These are phyloP conservation scores for Phytophthora kernoviae DNA, from an alignment of 352 stramenopile species.

Conservation along the genomic window DNA sequence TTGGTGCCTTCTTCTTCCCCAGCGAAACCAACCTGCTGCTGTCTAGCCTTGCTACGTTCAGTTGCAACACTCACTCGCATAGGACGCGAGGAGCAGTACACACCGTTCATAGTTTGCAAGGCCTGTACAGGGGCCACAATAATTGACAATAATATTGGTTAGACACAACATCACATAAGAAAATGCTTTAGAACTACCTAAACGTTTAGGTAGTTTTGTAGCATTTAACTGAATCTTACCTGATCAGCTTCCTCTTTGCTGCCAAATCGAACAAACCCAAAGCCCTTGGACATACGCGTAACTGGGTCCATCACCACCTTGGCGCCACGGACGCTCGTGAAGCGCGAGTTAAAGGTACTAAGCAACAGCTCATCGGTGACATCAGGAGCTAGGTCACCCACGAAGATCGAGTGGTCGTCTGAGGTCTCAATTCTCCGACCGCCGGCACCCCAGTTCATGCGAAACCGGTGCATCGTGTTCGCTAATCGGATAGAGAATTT, in stretches of 20 bases:
- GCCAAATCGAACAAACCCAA: conserved; percentile 92
- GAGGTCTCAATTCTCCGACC: conserved; percentile 83
- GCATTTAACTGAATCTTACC: conserved; percentile 7
- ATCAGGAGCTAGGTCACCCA: conserved; percentile 90
- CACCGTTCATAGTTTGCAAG: conserved; percentile 91
- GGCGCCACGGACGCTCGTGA: conserved; percentile 80
- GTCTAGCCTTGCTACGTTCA: conserved; percentile 66
- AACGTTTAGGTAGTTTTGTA: neutral
- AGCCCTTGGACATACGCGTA: conserved; percentile 91
- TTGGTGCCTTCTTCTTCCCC: conserved; percentile 73
- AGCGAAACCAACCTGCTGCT: conserved; percentile 32
- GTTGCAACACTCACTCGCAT: conserved; percentile 92
- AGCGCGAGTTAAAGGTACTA: conserved; percentile 80
- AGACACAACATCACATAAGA: neutral
- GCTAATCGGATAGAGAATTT: conserved; percentile 40
- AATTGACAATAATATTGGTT: neutral
- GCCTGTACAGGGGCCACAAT: conserved; percentile 47
- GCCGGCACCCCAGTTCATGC: conserved; percentile 92
- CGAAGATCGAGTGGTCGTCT: conserved; percentile 92
- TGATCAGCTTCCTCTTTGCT: conserved; percentile 88
- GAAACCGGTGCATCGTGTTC: conserved; percentile 89
- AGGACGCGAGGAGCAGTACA: conserved; percentile 84
- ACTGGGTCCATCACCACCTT: conserved; percentile 92
- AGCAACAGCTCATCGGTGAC: conserved; percentile 90
- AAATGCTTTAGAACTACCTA: neutral